Base-by-base conservation (phyloP, 116 monocot genomes). In the Trichopus zeylanicus region DNA sequence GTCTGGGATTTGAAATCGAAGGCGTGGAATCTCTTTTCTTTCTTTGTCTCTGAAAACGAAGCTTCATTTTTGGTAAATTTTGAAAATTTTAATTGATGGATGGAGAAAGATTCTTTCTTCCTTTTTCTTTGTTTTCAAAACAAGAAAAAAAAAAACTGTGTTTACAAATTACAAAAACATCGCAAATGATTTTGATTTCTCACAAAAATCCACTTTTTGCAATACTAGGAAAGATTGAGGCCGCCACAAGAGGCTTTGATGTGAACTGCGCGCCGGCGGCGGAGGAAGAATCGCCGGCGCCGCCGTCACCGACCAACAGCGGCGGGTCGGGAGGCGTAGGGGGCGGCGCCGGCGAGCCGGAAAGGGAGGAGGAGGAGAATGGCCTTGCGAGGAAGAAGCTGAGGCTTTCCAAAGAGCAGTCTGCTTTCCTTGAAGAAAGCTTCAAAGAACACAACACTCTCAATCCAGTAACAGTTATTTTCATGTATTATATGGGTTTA, bases 361-460 rank as follows among this genome's bases (percentile, higher is more conserved):
- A 10, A 15, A 60, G 60, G 26, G 60, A 60, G 15, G 60, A 60
- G 26, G 60, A 60, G 16, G 60, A 60, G 60, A 60, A 60, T 26
- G 42, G 24, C 3, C 25, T 26, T 3, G 39, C 60, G 11, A 18
- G 60, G 26, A 60, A 60, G 26, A 60, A 60, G 26, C 60, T 60
- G 5, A 35, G 60, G 46, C 46, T 60, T 3, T 60, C 60, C 11
- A 60, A 60, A 23, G 60, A 60, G 24, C 60, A 60, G 25, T 60
- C 60, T 10, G 60, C 60, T 3, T 60, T 60, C 60, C 42, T 60
- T 12, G 60, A 60, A 28, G 60, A 60, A 28, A 60, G 60, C 60
- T 60, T 60, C 60, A 60, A 60, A 22, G 60, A 60, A 28, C 60
- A 60, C 46, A 39, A 60, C 42, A 60, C 60, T 46, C 60, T 60